Evolutionary conservation across 2,329 filamentous ascomycete species (phyloP).

Genomic region (Aurifilum marmelostoma): DNA sequence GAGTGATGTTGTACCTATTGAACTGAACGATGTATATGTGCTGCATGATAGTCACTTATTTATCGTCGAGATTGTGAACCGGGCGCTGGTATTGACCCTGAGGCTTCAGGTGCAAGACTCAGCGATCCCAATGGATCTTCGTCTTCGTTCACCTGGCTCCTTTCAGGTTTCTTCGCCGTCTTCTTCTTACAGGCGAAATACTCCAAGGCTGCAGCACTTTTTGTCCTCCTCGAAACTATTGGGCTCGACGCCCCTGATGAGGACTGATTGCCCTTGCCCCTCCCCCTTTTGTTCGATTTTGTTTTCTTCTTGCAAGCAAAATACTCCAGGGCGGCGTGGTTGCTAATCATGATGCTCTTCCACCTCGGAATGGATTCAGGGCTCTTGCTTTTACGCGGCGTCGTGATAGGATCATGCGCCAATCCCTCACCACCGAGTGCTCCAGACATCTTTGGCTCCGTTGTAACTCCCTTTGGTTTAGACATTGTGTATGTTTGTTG

Average conservation of each 20-base stretch:
- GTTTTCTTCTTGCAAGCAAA: conserved; percentile 3
- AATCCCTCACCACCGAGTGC: neutral
- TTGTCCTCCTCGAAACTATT: neutral
- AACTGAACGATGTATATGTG: too few relatives aligned
- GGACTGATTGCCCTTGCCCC: neutral
- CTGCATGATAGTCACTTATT: neutral
- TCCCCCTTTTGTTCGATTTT: neutral
- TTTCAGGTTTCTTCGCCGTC: neutral
- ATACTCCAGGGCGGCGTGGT: neutral
- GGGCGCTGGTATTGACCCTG: neutral
- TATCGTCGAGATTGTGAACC: neutral
- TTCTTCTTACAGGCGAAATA: conserved; percentile 2
- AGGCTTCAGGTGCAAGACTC: neutral
- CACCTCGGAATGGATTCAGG: neutral
- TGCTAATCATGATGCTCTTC: neutral
- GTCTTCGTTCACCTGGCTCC: neutral
- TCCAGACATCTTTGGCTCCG: neutral
- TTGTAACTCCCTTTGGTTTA: neutral
- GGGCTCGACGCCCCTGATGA: neutral
- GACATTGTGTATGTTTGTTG: too few relatives aligned
- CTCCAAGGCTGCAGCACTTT: neutral
- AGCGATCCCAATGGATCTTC: neutral
- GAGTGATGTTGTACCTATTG: too few relatives aligned
- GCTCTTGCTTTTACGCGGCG: neutral
- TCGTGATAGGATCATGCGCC: neutral